Evolutionary conservation across 2,329 filamentous ascomycete genomes (phyloP).

Genomic region (Xylariaceae sp.): DNA sequence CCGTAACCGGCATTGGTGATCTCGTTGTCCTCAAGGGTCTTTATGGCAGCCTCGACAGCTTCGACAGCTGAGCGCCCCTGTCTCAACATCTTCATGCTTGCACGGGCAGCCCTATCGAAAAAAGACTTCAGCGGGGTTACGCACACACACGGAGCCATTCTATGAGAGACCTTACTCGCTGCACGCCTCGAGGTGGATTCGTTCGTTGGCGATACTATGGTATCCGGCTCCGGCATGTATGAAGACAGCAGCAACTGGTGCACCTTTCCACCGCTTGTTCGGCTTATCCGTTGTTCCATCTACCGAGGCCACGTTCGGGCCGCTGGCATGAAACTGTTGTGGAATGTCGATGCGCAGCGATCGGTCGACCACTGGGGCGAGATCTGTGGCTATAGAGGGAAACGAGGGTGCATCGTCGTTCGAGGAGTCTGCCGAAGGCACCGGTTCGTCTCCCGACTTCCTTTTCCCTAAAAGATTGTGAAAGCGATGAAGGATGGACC

Average conservation of each 20-base stretch:
- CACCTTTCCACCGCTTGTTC: conserved; percentile 30
- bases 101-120: conserved; percentile 65
- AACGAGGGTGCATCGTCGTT: neutral
- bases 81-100: conserved; percentile 76
- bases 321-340: neutral
- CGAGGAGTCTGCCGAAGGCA: too few species aligned
- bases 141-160: neutral
- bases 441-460: conserved; percentile 8
- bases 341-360: neutral
- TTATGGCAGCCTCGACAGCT: conserved; percentile 84
- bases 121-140: conserved; percentile 4
- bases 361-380: neutral
- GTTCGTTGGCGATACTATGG: conserved; percentile 82
- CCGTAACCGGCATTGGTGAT: conserved; percentile 97
- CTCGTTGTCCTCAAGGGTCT: conserved; percentile 82
- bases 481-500: conserved; percentile 11
- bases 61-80: conserved; percentile 76
- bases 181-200: conserved; percentile 77
- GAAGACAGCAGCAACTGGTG: conserved; percentile 64
- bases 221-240: conserved; percentile 94
- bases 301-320: conserved; percentile 15
- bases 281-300: conserved; percentile 39
- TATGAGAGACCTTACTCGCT: conserved; percentile 60
- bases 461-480: conserved; percentile 12
- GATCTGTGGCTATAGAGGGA: neutral